Conservation (phyloP, 2,329 filamentous ascomycete species). For the Cryphonectria naterciae region DNA sequence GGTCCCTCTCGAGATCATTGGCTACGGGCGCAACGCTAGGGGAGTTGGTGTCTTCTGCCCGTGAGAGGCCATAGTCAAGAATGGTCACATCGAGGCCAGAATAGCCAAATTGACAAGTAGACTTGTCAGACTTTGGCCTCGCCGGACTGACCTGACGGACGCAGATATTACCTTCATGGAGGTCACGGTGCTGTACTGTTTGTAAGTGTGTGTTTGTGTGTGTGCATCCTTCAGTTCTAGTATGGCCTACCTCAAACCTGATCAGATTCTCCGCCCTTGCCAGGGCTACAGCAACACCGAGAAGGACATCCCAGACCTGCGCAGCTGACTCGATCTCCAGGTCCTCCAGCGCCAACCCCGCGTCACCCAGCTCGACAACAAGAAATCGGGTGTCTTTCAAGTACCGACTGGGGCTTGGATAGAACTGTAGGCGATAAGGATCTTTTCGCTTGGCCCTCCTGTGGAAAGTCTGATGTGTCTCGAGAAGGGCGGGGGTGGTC, state of each 20-base stretch:
- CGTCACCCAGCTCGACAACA: constrained; percentile 66
- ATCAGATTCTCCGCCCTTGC: constrained; percentile 61
- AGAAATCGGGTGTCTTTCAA: constrained; percentile 61
- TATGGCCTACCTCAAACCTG: constrained; percentile 58
- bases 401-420: constrained; percentile 64
- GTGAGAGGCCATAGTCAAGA: constrained; percentile 67
- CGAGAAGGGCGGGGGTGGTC: constrained; percentile 55
- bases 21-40: constrained; percentile 48
- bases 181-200: constrained; percentile 59
- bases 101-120: constrained; percentile 54
- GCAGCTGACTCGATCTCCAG: constrained; percentile 52
- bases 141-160: constrained; percentile 50
- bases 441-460: constrained; percentile 58
- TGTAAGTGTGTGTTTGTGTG: neutral
- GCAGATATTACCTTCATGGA: constrained; percentile 69
- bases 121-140: constrained; percentile 35
- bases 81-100: constrained; percentile 68
- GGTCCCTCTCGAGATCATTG: constrained; percentile 63
- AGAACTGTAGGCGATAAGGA: constrained; percentile 61
- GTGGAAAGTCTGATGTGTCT: constrained; percentile 64
- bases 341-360: constrained; percentile 63
- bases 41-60: constrained; percentile 52
- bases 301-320: constrained; percentile 67
- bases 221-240: neutral
- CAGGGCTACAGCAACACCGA: constrained; percentile 63